Conservation (phyloP, 2,329 filamentous ascomycete species). For the Calonectria leucothoes region DNA sequence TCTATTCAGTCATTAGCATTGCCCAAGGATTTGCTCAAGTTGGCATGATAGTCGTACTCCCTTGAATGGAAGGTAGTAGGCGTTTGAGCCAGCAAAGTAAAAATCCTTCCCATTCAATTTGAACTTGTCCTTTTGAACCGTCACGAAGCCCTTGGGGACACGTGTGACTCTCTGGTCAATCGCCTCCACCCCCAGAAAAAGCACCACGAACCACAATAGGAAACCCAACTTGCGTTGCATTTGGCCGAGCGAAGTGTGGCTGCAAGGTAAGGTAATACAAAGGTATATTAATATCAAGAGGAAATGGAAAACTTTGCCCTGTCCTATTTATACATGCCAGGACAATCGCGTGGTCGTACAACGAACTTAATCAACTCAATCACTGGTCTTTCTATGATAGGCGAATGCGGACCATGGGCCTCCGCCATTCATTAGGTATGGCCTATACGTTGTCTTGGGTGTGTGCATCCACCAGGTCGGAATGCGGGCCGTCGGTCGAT, state of each 20-base stretch:
- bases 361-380: too few relatives aligned
- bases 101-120: slow-evolving; percentile 55
- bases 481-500: background rate
- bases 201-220: background rate
- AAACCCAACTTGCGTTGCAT: background rate
- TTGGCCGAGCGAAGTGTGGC: background rate
- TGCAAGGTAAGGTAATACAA: too few relatives aligned
- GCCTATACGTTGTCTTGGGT: background rate
- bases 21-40: fast-evolving
- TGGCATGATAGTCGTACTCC: background rate
- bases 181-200: slow-evolving; percentile 13
- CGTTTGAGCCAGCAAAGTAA: slow-evolving; percentile 66
- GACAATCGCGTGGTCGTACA: background rate
- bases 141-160: slow-evolving; percentile 42
- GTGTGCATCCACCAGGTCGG: background rate
- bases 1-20: slow-evolving; percentile 43
- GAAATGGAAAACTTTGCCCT: too few relatives aligned
- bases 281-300: too few relatives aligned
- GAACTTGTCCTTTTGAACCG: slow-evolving; percentile 43
- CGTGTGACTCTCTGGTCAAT: background rate
- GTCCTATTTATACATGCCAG: background rate
- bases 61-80: slow-evolving; percentile 60
- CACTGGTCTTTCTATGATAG: background rate
- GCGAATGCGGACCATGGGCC: background rate
- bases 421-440: background rate